Base-by-base conservation (phyloP, 345 rosid genomes). In the Boechera retrofracta region DNA sequence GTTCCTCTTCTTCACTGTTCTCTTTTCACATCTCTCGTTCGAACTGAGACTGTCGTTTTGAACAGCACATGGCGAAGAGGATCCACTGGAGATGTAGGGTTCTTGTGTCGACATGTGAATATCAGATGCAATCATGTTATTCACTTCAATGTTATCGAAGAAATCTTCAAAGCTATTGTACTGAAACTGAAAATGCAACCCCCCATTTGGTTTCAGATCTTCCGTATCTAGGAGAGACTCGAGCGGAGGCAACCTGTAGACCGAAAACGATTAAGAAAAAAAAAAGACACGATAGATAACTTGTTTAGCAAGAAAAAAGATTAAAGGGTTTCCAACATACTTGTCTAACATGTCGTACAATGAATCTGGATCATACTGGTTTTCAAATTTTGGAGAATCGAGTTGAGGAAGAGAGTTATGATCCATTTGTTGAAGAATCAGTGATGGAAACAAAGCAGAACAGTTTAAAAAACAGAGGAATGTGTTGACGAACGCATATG, bases 191-290 rank as follows among this genome's bases (percentile, higher is more conserved):
- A 21, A 66, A 5, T 58, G 35, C 2, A 53, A 41, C 0, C 35
- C 60, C 3, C 1, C 1, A 28, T 60, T 47, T 52, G 36, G 48
- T 39, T 24, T 66, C 13, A 21, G 29, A 44, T 73, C 69, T 1
- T 67, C 70, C 0, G 28, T 59, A 10, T 73, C 70, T 0, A 79
- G 42, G 1, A 73, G 42, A 24, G 56, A 15, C 6, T 78, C 77
- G 1, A 78, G 7, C 13, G 69, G 74, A 73, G 82, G 82, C 58
- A 78, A 73, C 52, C 82, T 78, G 70, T 8, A 49, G 5, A 58
- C 2, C 0, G 0, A 33, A 57, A 57, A 49, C 6, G 13, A 69
- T 47, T 36, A 29, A 35, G 4, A 29, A 9, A 5, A 2, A 2
- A 2, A 38, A 3, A 26, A 12, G 54, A 21, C 51, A 16, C 47